Conservation (phyloP, 2,329 filamentous ascomycete species). For the Acrocalymma vagum region DNA sequence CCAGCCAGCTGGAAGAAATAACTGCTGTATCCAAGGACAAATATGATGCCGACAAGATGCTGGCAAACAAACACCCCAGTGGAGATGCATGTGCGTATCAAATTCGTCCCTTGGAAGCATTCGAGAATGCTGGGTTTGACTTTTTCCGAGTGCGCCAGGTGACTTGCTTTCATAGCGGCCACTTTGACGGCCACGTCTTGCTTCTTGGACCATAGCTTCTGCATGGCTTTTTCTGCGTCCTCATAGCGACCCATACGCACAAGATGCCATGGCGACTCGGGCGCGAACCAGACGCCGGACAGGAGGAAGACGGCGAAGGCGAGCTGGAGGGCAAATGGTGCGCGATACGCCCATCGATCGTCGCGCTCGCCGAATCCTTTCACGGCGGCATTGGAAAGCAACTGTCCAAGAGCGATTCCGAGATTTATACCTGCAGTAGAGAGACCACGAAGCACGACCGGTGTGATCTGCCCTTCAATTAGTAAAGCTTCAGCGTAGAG, state of each 20-base stretch:
- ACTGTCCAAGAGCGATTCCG: slow-evolving; percentile 69
- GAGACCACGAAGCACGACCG: slow-evolving; percentile 66
- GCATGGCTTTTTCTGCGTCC: slow-evolving; percentile 69
- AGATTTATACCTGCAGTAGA: slow-evolving; percentile 69
- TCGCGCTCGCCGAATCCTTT: slow-evolving; percentile 61
- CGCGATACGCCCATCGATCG: slow-evolving; percentile 66
- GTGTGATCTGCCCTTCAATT: slow-evolving; percentile 48
- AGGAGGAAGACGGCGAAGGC: slow-evolving; percentile 74
- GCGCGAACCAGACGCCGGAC: slow-evolving; percentile 70
- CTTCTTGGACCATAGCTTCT: slow-evolving; percentile 64
- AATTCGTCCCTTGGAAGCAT: slow-evolving; percentile 80
- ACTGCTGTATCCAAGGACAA: slow-evolving; percentile 50
- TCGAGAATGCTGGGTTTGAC: slow-evolving; percentile 74
- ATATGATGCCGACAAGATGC: slow-evolving; percentile 50
- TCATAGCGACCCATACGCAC: slow-evolving; percentile 68
- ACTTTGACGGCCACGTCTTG: slow-evolving; percentile 50
- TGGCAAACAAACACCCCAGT: slow-evolving; percentile 56
- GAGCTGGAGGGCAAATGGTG: slow-evolving; percentile 73
- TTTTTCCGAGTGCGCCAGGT: slow-evolving; percentile 77
- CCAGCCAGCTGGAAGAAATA: slow-evolving; percentile 56
- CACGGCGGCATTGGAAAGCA: slow-evolving; percentile 57
- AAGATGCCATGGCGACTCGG: slow-evolving; percentile 77
- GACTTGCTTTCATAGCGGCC: slow-evolving; percentile 70
- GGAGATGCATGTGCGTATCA: slow-evolving; percentile 77
- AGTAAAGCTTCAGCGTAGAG: not conserved